A percentile compares a stretch with the other conserved stretches of the same genome.
Conservation (phyloP, 2,329 filamentous ascomycete species). For the Penicillium fuscoglaucum region DNA sequence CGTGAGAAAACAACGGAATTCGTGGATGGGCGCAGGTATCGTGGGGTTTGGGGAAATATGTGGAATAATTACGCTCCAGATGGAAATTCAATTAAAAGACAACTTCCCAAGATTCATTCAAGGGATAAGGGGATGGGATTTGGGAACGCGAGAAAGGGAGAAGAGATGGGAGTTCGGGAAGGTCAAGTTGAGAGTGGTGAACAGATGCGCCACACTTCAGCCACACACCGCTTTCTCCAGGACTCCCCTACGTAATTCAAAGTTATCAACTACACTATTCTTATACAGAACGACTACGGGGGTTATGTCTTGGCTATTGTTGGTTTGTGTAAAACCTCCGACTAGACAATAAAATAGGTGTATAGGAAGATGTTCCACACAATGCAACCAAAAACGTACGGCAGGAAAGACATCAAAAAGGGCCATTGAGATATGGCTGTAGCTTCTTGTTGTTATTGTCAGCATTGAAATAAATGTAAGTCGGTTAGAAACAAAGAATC, state of each 20-base stretch:
- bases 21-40: constrained; percentile 12
- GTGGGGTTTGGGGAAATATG: constrained; percentile 13
- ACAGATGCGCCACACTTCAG: constrained; percentile 24
- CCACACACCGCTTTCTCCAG: constrained; percentile 23
- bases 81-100: constrained; percentile 14
- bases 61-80: constrained; percentile 14
- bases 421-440: not conserved
- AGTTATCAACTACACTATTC: not conserved
- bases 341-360: not conserved
- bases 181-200: constrained; percentile 27
- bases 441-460: not conserved
- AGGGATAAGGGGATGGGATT: constrained; percentile 23
- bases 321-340: not conserved
- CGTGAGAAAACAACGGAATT: constrained; percentile 33
- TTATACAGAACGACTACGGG: not conserved
- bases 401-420: not conserved
- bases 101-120: constrained; percentile 21
- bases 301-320: not conserved
- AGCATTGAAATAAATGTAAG: not conserved
- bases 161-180: constrained; percentile 28
- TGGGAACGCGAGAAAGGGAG: constrained; percentile 25
- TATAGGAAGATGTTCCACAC: not conserved
- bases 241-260: constrained; percentile 2
- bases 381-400: not conserved
- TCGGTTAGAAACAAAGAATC: not conserved